Evolutionary conservation across 2,329 filamentous ascomycete species (phyloP).

Genomic region (Ceratocystis smalleyi): DNA sequence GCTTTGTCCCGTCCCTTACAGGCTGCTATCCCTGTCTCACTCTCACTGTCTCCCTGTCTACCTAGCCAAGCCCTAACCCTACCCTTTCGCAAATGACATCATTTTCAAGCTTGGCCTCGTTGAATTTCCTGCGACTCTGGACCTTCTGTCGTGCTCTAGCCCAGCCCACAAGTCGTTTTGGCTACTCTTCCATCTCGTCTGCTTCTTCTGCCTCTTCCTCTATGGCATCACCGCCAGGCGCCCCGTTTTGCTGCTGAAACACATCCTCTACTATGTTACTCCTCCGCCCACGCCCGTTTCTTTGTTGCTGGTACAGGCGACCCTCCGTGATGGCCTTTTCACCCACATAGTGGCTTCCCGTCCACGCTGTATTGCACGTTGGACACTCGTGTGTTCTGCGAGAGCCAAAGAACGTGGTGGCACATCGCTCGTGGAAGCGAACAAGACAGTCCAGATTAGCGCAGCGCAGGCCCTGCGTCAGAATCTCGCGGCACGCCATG

Average conservation of each 20-base stretch:
- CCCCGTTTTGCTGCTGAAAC: constrained; percentile 22
- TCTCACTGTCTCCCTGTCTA: no score
- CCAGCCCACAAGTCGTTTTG: background rate
- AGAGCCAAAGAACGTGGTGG: constrained; percentile 55
- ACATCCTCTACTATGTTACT: constrained; percentile 25
- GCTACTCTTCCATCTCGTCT: constrained; percentile 6
- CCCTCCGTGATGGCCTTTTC: constrained; percentile 42
- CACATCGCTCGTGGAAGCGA: constrained; percentile 64
- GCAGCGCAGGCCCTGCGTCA: constrained; percentile 74
- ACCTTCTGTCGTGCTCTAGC: background rate
- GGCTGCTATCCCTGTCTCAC: background rate
- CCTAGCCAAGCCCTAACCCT: background rate
- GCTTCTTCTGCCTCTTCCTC: constrained; percentile 20
- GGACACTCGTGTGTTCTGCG: constrained; percentile 49
- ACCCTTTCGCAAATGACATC: background rate
- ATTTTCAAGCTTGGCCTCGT: background rate
- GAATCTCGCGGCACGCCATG: constrained; percentile 73
- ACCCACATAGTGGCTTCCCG: constrained; percentile 35
- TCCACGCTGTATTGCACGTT: constrained; percentile 38
- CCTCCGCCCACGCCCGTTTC: constrained; percentile 25
- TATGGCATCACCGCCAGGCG: constrained; percentile 20
- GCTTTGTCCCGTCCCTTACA: no score
- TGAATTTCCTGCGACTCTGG: no score
- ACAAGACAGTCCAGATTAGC: constrained; percentile 48
- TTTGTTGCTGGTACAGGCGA: constrained; percentile 31